These are phyloP conservation scores for Acanthamoeba lenticulata DNA, from an alignment of 208 protist species.

Conservation along the genomic window DNA sequence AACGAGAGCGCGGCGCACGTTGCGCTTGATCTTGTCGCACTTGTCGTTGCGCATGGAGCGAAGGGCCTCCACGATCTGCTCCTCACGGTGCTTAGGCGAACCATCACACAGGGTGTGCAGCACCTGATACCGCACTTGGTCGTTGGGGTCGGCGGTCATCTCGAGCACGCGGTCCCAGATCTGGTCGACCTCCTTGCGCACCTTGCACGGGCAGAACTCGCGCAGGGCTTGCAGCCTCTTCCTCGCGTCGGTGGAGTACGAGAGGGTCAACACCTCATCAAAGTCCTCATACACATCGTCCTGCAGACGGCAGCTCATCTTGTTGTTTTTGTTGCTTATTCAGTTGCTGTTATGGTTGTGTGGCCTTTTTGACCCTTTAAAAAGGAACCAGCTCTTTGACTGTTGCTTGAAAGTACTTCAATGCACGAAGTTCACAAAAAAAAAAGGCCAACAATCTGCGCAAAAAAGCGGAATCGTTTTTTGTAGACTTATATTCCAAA, in stretches of 20 bases:
- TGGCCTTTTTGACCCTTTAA: too few species aligned
- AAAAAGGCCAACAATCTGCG: too few species aligned
- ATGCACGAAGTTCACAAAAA: too few species aligned
- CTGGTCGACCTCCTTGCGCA: slow-evolving; percentile 63
- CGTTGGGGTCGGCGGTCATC: slow-evolving; percentile 61
- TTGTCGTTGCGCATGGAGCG: slow-evolving; percentile 68
- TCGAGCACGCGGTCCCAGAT: slow-evolving; percentile 69
- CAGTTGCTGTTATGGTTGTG: too few species aligned
- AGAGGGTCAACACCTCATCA: background rate
- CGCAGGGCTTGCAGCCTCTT: background rate
- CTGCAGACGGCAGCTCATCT: slow-evolving; percentile 16
- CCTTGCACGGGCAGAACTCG: slow-evolving; percentile 74
- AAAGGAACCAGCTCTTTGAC: too few species aligned
- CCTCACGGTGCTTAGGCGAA: slow-evolving; percentile 62
- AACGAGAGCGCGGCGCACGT: slow-evolving; percentile 65
- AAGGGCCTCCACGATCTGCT: slow-evolving; percentile 49
- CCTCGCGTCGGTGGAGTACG: background rate
- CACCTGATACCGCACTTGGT: slow-evolving; percentile 70
- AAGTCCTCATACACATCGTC: background rate
- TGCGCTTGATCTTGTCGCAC: slow-evolving; percentile 63
- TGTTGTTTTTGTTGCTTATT: background rate
- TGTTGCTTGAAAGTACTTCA: too few species aligned
- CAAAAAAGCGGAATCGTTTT: too few species aligned
- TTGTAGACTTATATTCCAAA: too few species aligned
- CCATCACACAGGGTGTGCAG: slow-evolving; percentile 74